A percentile compares a stretch with the other conserved stretches of the same genome.
These are phyloP conservation scores for Metschnikowia vanudenii DNA, from an alignment of 805 yeast species.

Conservation along the genomic window DNA sequence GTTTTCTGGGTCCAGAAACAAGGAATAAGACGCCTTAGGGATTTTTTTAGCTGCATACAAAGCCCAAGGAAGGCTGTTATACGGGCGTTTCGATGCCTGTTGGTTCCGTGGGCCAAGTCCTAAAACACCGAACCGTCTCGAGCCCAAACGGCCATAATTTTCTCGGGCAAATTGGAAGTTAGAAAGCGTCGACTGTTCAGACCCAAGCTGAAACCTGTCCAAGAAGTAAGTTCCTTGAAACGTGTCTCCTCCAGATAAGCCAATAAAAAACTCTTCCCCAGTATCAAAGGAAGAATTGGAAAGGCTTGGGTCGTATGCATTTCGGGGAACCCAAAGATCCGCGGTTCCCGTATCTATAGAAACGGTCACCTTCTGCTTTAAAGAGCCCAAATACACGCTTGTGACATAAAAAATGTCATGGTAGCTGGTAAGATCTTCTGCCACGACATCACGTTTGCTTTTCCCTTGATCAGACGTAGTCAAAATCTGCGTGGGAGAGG, in stretches of 20 bases:
- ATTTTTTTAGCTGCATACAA: constrained; percentile 59
- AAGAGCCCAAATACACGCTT: constrained; percentile 13
- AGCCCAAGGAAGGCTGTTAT: constrained; percentile 57
- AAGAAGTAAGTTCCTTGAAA: constrained; percentile 8
- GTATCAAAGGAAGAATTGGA: constrained; percentile 1
- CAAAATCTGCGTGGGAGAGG: no score
- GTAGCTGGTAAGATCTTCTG: no score
- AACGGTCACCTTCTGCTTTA: constrained; percentile 23
- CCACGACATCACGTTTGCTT: not conserved
- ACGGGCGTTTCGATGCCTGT: not conserved
- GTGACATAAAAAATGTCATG: constrained; percentile 7
- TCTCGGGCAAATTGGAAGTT: constrained; percentile 14
- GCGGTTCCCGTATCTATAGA: constrained; percentile 44
- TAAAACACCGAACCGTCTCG: constrained; percentile 8
- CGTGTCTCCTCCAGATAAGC: constrained; percentile 8
- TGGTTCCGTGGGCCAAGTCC: constrained; percentile 12
- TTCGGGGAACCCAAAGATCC: constrained; percentile 36
- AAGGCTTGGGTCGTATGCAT: not conserved
- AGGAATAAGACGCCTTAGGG: constrained; percentile 54
- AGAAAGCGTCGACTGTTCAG: constrained; percentile 1
- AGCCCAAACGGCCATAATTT: no score
- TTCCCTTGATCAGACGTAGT: not conserved
- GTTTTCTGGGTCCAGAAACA: constrained; percentile 48
- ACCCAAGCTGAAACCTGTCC: constrained; percentile 10
- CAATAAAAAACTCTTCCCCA: constrained; percentile 3